Evolutionary conservation across 1,139 yeast species (phyloP).

Genomic region (Taphrina flavorubra): DNA sequence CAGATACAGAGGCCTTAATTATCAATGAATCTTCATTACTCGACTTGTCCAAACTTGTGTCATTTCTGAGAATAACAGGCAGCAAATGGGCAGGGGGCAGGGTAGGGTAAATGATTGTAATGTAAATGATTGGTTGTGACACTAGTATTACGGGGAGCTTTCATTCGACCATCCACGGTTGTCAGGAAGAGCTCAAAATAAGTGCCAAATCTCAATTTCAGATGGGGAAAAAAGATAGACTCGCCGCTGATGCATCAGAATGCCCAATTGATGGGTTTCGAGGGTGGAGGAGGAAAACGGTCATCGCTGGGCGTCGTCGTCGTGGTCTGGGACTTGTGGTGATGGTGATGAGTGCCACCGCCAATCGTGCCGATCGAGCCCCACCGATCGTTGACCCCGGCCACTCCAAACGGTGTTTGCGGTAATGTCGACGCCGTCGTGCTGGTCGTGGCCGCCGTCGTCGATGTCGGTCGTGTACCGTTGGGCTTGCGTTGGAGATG

Average conservation of each 20-base stretch:
- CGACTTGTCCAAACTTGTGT: too few relatives aligned
- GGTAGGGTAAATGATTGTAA: background rate
- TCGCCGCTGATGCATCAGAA: slow-evolving; percentile 10
- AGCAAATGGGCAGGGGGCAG: too few relatives aligned
- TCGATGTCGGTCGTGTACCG: background rate
- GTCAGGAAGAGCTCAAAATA: background rate
- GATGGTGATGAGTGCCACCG: background rate
- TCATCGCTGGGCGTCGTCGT: slow-evolving; percentile 12
- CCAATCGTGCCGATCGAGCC: slow-evolving; percentile 22
- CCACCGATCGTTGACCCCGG: slow-evolving; percentile 17
- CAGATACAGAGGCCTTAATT: too few relatives aligned
- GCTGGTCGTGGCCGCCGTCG: background rate
- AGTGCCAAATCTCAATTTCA: background rate
- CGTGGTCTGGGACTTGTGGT: background rate
- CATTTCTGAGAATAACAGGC: too few relatives aligned
- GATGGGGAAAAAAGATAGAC: too few relatives aligned
- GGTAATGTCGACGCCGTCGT: background rate
- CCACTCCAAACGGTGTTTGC: slow-evolving; percentile 10
- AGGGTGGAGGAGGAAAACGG: slow-evolving; percentile 13
- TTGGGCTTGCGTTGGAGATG: slow-evolving; percentile 11
- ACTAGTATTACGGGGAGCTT: slow-evolving; percentile 1
- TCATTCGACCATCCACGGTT: background rate
- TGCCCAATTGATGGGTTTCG: slow-evolving; percentile 31
- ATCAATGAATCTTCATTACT: too few relatives aligned
- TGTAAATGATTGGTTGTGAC: slow-evolving; percentile 1